Conservation (phyloP, 2,329 filamentous ascomycete genomes). For the Neonectria hederae region DNA sequence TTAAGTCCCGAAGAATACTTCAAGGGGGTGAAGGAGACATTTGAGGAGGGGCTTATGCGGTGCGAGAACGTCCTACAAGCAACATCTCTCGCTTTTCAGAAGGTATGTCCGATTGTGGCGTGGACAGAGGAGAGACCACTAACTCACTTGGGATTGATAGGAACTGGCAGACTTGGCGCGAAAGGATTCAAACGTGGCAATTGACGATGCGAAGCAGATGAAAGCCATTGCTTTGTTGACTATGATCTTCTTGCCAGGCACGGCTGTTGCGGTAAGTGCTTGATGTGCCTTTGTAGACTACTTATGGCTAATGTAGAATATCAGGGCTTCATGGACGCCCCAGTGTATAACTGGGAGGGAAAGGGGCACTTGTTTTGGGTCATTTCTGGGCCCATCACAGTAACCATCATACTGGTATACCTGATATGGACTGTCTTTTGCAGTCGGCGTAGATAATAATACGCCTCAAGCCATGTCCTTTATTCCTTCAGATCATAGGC, state of each 20-base stretch:
- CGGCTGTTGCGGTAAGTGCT: neutral
- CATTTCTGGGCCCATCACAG: slow-evolving; percentile 18
- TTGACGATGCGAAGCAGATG: slow-evolving; percentile 20
- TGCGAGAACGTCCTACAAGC: slow-evolving; percentile 13
- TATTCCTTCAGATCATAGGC: neutral
- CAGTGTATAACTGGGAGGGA: slow-evolving; percentile 16
- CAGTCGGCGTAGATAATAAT: neutral
- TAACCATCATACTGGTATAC: slow-evolving; percentile 10
- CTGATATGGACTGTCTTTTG: slow-evolving; percentile 6
- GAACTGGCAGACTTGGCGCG: slow-evolving; percentile 11
- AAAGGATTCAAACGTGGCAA: slow-evolving; percentile 7
- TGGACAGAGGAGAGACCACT: neutral
- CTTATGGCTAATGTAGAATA: neutral
- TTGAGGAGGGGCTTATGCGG: slow-evolving; percentile 2
- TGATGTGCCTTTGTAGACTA: no score
- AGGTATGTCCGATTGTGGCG: neutral
- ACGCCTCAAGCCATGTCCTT: neutral
- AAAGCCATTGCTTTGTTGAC: slow-evolving; percentile 20
- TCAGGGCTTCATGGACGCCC: slow-evolving; percentile 19
- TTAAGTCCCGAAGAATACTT: slow-evolving; percentile 12
- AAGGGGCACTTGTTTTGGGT: slow-evolving; percentile 20
- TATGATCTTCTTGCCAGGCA: slow-evolving; percentile 3
- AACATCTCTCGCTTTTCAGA: slow-evolving; percentile 17
- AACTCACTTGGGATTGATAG: neutral
- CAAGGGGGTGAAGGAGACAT: neutral